Conservation (phyloP, 2,329 filamentous ascomycete genomes). For the Anisogramma anomala region DNA sequence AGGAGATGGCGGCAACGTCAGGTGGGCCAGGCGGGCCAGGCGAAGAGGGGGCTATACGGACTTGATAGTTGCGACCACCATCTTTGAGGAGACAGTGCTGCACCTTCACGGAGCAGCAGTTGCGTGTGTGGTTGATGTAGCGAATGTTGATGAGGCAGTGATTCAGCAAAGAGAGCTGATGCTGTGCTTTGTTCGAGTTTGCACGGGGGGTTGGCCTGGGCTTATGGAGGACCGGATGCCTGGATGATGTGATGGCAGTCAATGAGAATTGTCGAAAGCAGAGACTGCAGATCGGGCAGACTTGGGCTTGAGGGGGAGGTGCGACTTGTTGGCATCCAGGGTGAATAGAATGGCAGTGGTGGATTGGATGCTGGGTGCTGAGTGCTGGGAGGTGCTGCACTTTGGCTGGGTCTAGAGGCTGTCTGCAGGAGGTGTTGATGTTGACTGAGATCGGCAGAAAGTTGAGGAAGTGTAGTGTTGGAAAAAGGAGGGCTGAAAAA, state of each 20-base stretch:
- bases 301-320: not conserved
- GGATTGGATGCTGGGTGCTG: not conserved
- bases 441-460: no score
- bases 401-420: not conserved
- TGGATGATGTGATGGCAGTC: not conserved
- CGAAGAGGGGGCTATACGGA: constrained; percentile 27
- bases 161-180: constrained; percentile 12
- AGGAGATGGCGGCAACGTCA: not conserved
- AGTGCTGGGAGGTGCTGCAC: not conserved
- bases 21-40: not conserved
- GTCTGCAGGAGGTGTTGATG: no score
- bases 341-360: not conserved
- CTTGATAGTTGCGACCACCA: constrained; percentile 56
- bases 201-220: not conserved
- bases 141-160: not conserved
- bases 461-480: not conserved
- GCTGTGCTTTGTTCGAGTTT: not conserved
- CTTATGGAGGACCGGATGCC: constrained; percentile 2
- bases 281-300: constrained; percentile 4
- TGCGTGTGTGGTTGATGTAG: constrained; percentile 8
- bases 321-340: constrained; percentile 1
- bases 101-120: constrained; percentile 27
- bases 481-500: not conserved
- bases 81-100: constrained; percentile 32
- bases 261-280: not conserved